Percentiles rank a stretch among this genome's conserved stretches.
Evolutionary conservation across 805 yeast species (phyloP).

Genomic region (Cyberlindnera suaveolens): DNA sequence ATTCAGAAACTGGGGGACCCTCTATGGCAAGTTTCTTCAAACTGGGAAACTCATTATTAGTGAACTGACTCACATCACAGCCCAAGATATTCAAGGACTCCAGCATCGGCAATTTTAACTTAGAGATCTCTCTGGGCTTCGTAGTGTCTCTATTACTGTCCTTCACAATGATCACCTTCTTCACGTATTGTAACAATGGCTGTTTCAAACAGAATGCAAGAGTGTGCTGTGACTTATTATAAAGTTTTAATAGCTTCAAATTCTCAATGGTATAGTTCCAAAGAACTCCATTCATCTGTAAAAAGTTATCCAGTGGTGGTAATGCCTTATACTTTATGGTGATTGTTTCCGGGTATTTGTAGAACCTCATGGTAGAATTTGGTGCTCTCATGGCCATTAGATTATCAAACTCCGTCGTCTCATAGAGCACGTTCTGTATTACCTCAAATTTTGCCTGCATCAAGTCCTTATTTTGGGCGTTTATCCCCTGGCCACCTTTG

Average conservation of each 20-base stretch:
- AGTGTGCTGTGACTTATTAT: neutral
- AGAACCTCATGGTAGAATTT: neutral
- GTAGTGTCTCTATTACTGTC: neutral
- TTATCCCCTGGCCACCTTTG: neutral
- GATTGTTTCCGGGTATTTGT: neutral
- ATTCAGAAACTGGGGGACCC: neutral
- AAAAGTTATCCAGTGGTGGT: neutral
- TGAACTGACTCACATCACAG: neutral
- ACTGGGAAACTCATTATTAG: neutral
- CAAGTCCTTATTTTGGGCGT: neutral
- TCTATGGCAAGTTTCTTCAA: slow-evolving; percentile 2
- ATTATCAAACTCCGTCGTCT: neutral
- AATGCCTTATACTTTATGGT: neutral
- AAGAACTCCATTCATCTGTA: neutral
- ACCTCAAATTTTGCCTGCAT: neutral
- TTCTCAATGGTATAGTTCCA: slow-evolving; percentile 1
- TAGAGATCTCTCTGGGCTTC: neutral
- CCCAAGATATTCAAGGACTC: neutral
- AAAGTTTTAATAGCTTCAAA: neutral
- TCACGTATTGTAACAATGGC: neutral
- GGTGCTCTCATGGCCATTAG: neutral
- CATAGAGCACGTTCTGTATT: neutral
- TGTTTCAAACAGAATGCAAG: neutral
- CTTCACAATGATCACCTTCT: neutral
- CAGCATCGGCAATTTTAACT: slow-evolving; percentile 1